These are phyloP conservation scores for Dryadomyces quercivorus DNA, from an alignment of 2,329 filamentous ascomycete genomes.

Conservation along the genomic window DNA sequence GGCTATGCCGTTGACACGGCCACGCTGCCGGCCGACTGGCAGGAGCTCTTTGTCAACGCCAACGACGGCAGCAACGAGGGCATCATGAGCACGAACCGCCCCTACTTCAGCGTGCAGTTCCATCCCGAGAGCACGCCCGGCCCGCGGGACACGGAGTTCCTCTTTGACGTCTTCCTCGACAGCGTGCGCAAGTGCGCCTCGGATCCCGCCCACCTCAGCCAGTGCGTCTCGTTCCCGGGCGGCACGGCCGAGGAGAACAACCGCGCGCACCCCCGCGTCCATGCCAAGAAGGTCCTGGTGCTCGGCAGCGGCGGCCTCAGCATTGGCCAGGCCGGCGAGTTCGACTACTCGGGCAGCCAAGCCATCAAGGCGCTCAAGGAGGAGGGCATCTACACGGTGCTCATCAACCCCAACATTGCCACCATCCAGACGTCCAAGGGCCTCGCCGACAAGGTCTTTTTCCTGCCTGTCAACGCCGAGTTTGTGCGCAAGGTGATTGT, in stretches of 20 bases:
- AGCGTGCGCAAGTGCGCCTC: constrained; percentile 63
- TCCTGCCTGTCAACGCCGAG: constrained; percentile 90
- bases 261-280: constrained; percentile 61
- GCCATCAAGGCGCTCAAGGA: constrained; percentile 97
- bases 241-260: constrained; percentile 71
- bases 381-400: constrained; percentile 92
- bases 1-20: constrained; percentile 83
- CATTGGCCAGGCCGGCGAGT: constrained; percentile 96
- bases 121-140: constrained; percentile 95
- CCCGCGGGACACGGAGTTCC: constrained; percentile 86
- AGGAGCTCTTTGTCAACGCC: constrained; percentile 92
- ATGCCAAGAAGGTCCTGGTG: constrained; percentile 88
- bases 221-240: constrained; percentile 77
- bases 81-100: constrained; percentile 73
- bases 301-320: constrained; percentile 89
- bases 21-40: constrained; percentile 68
- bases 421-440: constrained; percentile 98
- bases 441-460: constrained; percentile 96
- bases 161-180: constrained; percentile 93
- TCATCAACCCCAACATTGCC: constrained; percentile 98
- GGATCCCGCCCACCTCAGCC: constrained; percentile 51
- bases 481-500: constrained; percentile 97
- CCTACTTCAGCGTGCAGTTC: constrained; percentile 99
- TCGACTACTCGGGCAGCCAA: constrained; percentile 96
- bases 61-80: constrained; percentile 98